Evolutionary conservation across 139 green algal species (phyloP).

Genomic region (Desmodesmus armatus): DNA sequence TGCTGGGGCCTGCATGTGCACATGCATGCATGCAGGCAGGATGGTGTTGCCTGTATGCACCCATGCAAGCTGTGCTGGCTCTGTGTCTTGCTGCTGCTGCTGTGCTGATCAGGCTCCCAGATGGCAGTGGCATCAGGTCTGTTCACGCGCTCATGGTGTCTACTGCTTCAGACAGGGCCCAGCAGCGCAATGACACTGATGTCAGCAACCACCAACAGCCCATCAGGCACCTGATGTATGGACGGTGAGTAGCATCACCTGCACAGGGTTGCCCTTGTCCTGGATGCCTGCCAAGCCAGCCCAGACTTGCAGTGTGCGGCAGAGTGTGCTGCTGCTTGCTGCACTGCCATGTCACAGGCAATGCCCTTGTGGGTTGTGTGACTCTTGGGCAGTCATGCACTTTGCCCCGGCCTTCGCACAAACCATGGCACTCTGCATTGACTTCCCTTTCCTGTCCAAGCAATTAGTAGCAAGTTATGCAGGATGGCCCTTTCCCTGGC

Average conservation of each 20-base stretch:
- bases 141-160: neutral
- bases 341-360: no score
- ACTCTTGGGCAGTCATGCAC: no score
- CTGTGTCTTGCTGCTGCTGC: no score
- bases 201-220: neutral
- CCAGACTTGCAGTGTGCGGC: neutral
- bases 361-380: no score
- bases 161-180: neutral
- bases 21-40: no score
- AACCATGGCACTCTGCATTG: no score
- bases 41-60: no score
- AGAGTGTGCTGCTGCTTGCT: neutral
- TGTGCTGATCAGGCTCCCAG: neutral
- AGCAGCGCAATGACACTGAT: neutral
- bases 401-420: no score
- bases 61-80: no score
- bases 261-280: no score
- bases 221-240: constrained; percentile 1
- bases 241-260: constrained; percentile 1
- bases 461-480: neutral
- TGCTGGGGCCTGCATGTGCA: no score
- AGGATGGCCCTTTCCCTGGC: neutral
- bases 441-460: neutral
- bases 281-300: neutral
- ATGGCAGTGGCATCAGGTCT: constrained; percentile 8